Percentiles rank a stretch among this genome's conserved stretches.
Evolutionary conservation across 208 protist genomes (phyloP).

Genomic region (Herpetomonas samuelpessoai): DNA sequence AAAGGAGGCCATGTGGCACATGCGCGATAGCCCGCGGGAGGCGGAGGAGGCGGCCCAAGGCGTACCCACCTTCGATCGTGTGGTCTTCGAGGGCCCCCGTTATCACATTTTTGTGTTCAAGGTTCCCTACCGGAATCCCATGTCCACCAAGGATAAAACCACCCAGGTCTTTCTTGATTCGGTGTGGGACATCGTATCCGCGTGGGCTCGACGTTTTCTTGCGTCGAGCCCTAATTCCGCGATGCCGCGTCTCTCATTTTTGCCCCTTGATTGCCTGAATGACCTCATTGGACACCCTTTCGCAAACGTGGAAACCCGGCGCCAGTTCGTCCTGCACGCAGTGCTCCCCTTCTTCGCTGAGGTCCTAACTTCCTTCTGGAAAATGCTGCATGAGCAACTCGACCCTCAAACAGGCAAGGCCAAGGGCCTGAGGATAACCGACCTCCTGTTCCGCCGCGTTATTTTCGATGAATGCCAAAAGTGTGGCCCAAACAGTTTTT

Average conservation of each 20-base stretch:
- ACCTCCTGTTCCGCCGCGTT: constrained; percentile 49
- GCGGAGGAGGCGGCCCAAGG: not conserved
- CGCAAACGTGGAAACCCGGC: not conserved
- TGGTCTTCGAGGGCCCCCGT: not conserved
- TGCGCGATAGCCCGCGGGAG: not conserved
- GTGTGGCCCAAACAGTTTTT: constrained; percentile 18
- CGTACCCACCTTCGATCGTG: not conserved
- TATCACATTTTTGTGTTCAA: not conserved
- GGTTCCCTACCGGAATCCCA: not conserved
- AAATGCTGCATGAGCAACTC: not conserved
- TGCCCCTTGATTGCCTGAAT: not conserved
- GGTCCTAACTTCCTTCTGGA: constrained; percentile 15
- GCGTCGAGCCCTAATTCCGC: constrained; percentile 1
- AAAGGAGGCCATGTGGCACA: too few species aligned
- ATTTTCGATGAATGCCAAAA: constrained; percentile 64
- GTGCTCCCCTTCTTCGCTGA: constrained; percentile 2
- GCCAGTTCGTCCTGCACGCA: not conserved
- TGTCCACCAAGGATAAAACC: not conserved
- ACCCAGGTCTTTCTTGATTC: constrained; percentile 22
- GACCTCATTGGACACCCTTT: not conserved
- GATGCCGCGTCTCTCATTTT: not conserved
- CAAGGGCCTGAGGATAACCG: constrained; percentile 19
- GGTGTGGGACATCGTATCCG: constrained; percentile 10
- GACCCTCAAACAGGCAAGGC: constrained; percentile 9
- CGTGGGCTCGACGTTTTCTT: not conserved